These are phyloP conservation scores for Trametes polyzona DNA, from an alignment of 1,284 basidiomycete genomes.

Conservation along the genomic window DNA sequence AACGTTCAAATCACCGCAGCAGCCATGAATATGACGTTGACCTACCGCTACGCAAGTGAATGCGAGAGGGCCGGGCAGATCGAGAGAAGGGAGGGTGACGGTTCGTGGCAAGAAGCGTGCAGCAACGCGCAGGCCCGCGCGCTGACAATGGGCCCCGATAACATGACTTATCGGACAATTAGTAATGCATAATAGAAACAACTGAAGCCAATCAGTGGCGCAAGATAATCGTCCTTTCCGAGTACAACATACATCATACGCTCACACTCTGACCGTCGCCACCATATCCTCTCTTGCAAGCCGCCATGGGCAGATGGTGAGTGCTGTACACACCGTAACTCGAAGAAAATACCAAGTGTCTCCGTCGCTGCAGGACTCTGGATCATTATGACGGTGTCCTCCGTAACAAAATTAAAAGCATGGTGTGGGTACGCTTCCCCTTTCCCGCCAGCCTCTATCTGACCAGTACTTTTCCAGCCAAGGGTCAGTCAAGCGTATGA, in stretches of 20 bases:
- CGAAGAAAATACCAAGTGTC: slow-evolving; percentile 4
- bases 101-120: slow-evolving; percentile 24
- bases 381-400: slow-evolving; percentile 71
- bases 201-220: slow-evolving; percentile 10
- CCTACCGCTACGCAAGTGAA: slow-evolving; percentile 22
- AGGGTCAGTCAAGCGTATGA: slow-evolving; percentile 65
- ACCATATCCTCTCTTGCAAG: slow-evolving; percentile 12
- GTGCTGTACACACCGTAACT: slow-evolving; percentile 4
- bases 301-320: slow-evolving; percentile 39
- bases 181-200: too few species aligned
- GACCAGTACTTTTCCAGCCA: slow-evolving; percentile 43
- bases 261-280: slow-evolving; percentile 17
- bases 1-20: slow-evolving; percentile 2
- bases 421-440: slow-evolving; percentile 58
- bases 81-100: slow-evolving; percentile 20
- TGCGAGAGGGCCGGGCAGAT: slow-evolving; percentile 9
- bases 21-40: not conserved
- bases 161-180: slow-evolving; percentile 5
- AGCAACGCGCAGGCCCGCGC: not conserved
- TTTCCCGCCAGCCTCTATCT: not conserved
- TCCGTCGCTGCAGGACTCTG: slow-evolving; percentile 53
- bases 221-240: not conserved
- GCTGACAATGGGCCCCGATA: slow-evolving; percentile 3
- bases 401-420: slow-evolving; percentile 65
- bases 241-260: too few species aligned